Conservation (phyloP, 75 land plant genomes). For the Chamaecyparis obtusa region DNA sequence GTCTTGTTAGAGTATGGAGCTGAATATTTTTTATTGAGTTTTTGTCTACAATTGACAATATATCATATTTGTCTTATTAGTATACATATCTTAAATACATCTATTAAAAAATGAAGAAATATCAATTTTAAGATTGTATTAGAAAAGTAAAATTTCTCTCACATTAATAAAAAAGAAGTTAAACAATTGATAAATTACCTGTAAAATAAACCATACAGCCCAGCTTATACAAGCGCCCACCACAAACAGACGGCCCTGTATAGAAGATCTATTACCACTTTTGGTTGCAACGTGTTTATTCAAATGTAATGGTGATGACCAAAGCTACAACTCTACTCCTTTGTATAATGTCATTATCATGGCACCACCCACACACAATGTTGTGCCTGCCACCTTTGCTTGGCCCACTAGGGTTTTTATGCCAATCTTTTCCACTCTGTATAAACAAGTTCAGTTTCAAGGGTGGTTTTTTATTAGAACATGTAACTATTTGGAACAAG, state of each 20-base stretch:
- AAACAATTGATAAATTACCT: constrained; percentile 24
- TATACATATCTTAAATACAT: too few species aligned
- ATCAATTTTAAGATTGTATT: too few species aligned
- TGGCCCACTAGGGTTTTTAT: constrained; percentile 26
- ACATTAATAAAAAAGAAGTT: not conserved
- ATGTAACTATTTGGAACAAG: not conserved
- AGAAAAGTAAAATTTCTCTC: too few species aligned
- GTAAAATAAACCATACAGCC: constrained; percentile 42
- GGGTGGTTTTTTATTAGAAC: not conserved
- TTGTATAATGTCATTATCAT: constrained; percentile 46
- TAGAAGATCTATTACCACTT: not conserved
- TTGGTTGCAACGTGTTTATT: not conserved
- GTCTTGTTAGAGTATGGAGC: too few species aligned
- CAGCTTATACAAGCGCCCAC: constrained; percentile 30
- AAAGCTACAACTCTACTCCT: constrained; percentile 18
- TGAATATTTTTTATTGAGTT: too few species aligned
- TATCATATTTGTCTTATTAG: too few species aligned
- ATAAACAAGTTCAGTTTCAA: not conserved
- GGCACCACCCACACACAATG: constrained; percentile 44
- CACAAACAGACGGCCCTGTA: constrained; percentile 25
- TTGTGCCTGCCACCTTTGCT: constrained; percentile 52
- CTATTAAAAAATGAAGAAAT: too few species aligned
- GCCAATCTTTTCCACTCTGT: constrained; percentile 47
- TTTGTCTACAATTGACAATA: too few species aligned
- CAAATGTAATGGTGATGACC: not conserved